Evolutionary conservation across 371 early-diverging fungal species (phyloP).

Genomic region (Entomophthora muscae): DNA sequence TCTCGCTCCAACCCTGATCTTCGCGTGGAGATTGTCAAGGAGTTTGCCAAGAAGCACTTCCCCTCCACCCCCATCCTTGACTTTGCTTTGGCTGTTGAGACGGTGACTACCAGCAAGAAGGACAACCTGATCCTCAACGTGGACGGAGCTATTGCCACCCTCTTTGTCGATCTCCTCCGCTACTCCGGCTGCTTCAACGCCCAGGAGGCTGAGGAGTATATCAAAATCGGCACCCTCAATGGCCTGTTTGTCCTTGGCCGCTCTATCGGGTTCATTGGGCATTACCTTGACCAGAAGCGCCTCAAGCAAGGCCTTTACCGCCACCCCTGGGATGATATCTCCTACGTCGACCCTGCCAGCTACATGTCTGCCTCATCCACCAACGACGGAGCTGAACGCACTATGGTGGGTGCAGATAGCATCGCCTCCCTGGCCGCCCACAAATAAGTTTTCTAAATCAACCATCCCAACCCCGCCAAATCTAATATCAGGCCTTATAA

Average conservation of each 20-base stretch:
- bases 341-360: constrained; percentile 52
- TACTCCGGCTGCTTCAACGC: constrained; percentile 79
- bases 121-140: constrained; percentile 95
- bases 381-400: background rate
- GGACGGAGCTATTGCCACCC: constrained; percentile 89
- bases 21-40: constrained; percentile 86
- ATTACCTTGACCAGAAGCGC: constrained; percentile 92
- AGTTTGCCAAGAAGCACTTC: constrained; percentile 79
- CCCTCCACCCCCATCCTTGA: constrained; percentile 73
- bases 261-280: constrained; percentile 88
- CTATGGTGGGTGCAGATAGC: constrained; percentile 4
- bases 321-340: constrained; percentile 97
- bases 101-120: constrained; percentile 92
- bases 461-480: no score
- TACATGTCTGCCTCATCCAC: constrained; percentile 9
- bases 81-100: constrained; percentile 87
- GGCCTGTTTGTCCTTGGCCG: constrained; percentile 95
- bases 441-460: constrained; percentile 50
- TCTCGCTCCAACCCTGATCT: constrained; percentile 95
- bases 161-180: constrained; percentile 87
- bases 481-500: no score
- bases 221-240: constrained; percentile 88
- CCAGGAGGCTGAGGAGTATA: constrained; percentile 93
- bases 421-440: background rate
- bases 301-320: constrained; percentile 94